Percentiles rank a stretch among this genome's conserved stretches.
Evolutionary conservation across 208 protist species (phyloP).

Genomic region (Leishmania lainsoni): DNA sequence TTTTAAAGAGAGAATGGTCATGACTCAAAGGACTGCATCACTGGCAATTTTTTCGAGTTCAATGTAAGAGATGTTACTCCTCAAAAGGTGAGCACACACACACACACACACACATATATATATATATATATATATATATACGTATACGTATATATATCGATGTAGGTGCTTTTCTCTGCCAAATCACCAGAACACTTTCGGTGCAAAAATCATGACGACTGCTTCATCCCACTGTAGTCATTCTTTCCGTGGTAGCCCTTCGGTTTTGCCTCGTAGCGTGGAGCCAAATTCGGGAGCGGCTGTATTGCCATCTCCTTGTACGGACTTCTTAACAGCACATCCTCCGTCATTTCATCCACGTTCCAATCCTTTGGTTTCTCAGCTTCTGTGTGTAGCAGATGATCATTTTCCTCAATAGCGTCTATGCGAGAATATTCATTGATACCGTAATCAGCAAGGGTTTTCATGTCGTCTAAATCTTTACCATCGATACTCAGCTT

Average conservation of each 20-base stretch:
- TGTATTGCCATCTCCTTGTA: slow-evolving; percentile 91
- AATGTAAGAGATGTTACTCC: not conserved
- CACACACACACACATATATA: not conserved
- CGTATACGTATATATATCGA: not conserved
- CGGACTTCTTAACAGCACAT: slow-evolving; percentile 51
- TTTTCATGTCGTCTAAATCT: slow-evolving; percentile 60
- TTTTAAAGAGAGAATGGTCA: not conserved
- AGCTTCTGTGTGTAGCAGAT: slow-evolving; percentile 57
- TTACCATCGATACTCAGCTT: slow-evolving; percentile 70
- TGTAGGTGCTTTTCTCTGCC: too few species aligned
- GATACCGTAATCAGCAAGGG: slow-evolving; percentile 59
- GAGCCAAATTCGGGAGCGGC: slow-evolving; percentile 67
- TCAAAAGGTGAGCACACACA: not conserved
- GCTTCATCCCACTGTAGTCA: slow-evolving; percentile 87
- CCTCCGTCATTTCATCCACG: slow-evolving; percentile 78
- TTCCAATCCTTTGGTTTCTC: slow-evolving; percentile 82
- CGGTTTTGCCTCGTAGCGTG: slow-evolving; percentile 82
- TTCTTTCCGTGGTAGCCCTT: slow-evolving; percentile 72
- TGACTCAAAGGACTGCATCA: not conserved
- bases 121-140: not conserved
- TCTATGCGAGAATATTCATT: slow-evolving; percentile 72
- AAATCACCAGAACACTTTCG: not conserved
- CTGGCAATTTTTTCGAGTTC: not conserved
- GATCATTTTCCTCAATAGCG: slow-evolving; percentile 75
- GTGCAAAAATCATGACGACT: slow-evolving; percentile 34